A percentile compares a stretch with the other conserved stretches of the same genome.
phyloP scores from a whole-genome alignment of 2,329 filamentous ascomycete genomes.

The Aureobasidium mangrovei region DNA sequence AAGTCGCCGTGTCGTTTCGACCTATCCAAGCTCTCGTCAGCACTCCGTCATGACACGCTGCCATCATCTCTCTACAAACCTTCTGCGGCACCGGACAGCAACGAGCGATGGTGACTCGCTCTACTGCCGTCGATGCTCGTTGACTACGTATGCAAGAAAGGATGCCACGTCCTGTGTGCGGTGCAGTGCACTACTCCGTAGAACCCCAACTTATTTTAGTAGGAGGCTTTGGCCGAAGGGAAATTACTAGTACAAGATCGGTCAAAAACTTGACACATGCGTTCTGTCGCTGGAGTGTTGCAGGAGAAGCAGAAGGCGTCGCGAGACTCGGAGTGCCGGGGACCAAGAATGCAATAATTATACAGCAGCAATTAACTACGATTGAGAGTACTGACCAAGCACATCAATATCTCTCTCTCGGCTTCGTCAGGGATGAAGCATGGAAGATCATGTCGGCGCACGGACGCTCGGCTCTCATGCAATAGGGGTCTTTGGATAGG shows the following conservation, averaged over 20 bases:
- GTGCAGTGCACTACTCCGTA: not conserved
- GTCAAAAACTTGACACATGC: not conserved
- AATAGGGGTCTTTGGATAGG: not conserved
- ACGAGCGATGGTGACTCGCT: constrained; percentile 14
- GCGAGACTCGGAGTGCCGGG: not conserved
- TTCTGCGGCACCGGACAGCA: constrained; percentile 10
- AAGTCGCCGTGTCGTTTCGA: constrained; percentile 4
- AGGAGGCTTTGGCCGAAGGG: not conserved
- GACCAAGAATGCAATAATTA: not conserved
- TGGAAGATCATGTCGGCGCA: not conserved
- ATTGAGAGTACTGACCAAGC: not conserved
- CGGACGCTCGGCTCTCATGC: not conserved
- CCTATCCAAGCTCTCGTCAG: not conserved
- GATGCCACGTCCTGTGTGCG: not conserved
- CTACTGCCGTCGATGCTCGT: constrained; percentile 14
- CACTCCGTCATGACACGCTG: not conserved
- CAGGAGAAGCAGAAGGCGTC: not conserved
- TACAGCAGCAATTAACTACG: not conserved
- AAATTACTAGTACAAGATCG: constrained; percentile 4
- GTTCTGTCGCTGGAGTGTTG: not conserved
- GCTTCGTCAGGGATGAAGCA: not conserved
- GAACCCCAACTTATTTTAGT: not conserved
- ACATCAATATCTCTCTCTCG: not conserved
- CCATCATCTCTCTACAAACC: not conserved
- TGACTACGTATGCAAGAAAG: not conserved